Conservation (phyloP, 352 stramenopile genomes). For the Pythium chondricola region DNA sequence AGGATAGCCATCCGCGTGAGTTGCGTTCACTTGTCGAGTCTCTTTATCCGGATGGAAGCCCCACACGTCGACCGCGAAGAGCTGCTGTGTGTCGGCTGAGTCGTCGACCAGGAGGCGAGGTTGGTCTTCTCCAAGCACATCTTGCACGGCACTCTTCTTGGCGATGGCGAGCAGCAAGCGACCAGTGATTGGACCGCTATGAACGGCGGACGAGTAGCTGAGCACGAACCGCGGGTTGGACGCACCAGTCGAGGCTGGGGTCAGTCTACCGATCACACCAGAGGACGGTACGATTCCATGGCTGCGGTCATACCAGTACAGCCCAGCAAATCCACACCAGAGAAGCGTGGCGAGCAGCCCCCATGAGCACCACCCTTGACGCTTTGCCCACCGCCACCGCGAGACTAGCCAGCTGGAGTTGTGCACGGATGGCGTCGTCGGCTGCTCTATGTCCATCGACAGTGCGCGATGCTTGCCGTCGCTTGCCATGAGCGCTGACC, state of each 20-base stretch:
- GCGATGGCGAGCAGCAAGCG: constrained; percentile 54
- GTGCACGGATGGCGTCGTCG: not conserved
- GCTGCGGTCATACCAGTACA: constrained; percentile 13
- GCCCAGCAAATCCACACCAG: constrained; percentile 7
- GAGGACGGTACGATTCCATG: not conserved
- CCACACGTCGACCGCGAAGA: constrained; percentile 59
- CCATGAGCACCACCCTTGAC: constrained; percentile 16
- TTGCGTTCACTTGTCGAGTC: constrained; percentile 37
- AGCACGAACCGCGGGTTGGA: constrained; percentile 31
- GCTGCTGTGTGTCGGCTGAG: constrained; percentile 41
- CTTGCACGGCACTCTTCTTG: constrained; percentile 34
- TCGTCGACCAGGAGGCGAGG: constrained; percentile 47
- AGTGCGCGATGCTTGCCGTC: constrained; percentile 14
- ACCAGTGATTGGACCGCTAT: constrained; percentile 35
- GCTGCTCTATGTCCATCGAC: constrained; percentile 25
- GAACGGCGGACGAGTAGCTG: constrained; percentile 25
- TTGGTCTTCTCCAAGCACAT: constrained; percentile 42
- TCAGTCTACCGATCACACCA: not conserved
- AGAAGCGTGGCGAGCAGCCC: constrained; percentile 15
- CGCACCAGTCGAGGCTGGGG: not conserved
- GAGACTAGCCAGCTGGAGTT: not conserved
- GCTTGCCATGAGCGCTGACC: constrained; percentile 15
- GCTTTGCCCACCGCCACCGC: not conserved
- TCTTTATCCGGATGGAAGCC: constrained; percentile 31
- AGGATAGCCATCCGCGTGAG: constrained; percentile 38